Base-by-base conservation (phyloP, 129 eudicot species). In the Tagetes patula region DNA sequence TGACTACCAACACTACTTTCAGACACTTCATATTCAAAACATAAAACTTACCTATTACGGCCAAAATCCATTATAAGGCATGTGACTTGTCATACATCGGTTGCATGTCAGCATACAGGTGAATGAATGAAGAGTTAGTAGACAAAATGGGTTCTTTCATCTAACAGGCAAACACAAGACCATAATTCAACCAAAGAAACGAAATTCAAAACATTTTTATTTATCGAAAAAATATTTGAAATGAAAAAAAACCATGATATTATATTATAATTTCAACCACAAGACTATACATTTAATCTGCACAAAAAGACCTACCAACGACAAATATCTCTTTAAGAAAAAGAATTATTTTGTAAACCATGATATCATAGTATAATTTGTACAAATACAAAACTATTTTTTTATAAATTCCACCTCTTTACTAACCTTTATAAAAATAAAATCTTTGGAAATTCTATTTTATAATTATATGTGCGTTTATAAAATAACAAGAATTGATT, bases 211-310 rank as follows among this genome's bases (percentile, higher is more conserved):
- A 56, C 64, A 39, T 56, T 32, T 54, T 10, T 56, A 1, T 60
- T 8, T 11, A 20, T 42, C 5, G 9, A 49, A 8, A 47, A 46
- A 58, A 27, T 10, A 43, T 69, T 27, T n/a, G n/a, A 77, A 61
- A 20, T 20, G 27, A 20, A 48, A 59, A 38, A 56, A 12, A 77
- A 68, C 7, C 8, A 71, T 14, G 13, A 20, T 20, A 20, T 20
- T 20, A 20, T 20, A 20, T 20, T 20, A 20, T 20, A 20, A 20
- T 20, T 20, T 20, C 27, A 62, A 71, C 67, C 72, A 14, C 54
- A 7, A 69, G 41, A 76, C 74, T 67, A 8, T 56, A 76, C 80
- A 76, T 76, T 78, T 71, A 78, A 63, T 78, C 59, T 78, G 82
- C 66, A 71, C 82, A 78, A 74, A 78, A 69, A 45, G 52, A 42